Percentiles rank a stretch among this genome's conserved stretches.
Conservation (phyloP, 1,284 basidiomycete genomes). For the Puccinia polysora region DNA sequence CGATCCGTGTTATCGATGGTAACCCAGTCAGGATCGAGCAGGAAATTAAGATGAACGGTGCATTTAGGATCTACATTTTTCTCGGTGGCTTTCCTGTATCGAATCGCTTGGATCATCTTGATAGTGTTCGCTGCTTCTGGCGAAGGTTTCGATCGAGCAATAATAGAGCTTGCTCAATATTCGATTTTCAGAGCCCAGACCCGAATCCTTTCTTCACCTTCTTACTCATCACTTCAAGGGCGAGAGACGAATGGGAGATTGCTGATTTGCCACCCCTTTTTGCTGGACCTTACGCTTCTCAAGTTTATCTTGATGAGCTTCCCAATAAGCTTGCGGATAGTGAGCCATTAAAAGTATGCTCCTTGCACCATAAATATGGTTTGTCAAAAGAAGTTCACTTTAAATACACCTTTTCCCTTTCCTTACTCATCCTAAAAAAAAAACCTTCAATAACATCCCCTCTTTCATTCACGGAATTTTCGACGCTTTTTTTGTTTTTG, state of each 20-base stretch:
- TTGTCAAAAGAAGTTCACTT: conserved; percentile 46
- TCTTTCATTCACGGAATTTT: conserved; percentile 46
- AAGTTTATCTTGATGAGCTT: conserved; percentile 30
- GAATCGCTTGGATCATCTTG: not conserved
- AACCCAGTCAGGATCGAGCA: conserved; percentile 51
- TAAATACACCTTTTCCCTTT: not conserved
- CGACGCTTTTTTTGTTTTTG: conserved; percentile 46
- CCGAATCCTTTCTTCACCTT: conserved; percentile 49
- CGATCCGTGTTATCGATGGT: conserved; percentile 49
- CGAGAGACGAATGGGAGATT: conserved; percentile 51
- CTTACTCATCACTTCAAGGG: conserved; percentile 47
- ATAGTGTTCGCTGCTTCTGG: conserved; percentile 47
- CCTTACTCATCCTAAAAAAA: not conserved
- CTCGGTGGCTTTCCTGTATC: not conserved
- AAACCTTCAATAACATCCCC: not conserved
- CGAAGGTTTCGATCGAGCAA: conserved; percentile 45
- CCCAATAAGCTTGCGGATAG: conserved; percentile 4
- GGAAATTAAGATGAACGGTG: conserved; percentile 51
- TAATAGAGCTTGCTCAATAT: conserved; percentile 44
- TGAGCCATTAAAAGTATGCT: not conserved
- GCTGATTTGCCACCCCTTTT: conserved; percentile 17
- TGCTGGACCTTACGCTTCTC: conserved; percentile 4
- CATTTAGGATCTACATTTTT: conserved; percentile 46
- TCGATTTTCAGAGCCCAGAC: conserved; percentile 47
- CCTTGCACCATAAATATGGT: conserved; percentile 41